These are phyloP conservation scores for Brasenia schreberi DNA, from an alignment of 164 flowering plant genomes.

Conservation along the genomic window DNA sequence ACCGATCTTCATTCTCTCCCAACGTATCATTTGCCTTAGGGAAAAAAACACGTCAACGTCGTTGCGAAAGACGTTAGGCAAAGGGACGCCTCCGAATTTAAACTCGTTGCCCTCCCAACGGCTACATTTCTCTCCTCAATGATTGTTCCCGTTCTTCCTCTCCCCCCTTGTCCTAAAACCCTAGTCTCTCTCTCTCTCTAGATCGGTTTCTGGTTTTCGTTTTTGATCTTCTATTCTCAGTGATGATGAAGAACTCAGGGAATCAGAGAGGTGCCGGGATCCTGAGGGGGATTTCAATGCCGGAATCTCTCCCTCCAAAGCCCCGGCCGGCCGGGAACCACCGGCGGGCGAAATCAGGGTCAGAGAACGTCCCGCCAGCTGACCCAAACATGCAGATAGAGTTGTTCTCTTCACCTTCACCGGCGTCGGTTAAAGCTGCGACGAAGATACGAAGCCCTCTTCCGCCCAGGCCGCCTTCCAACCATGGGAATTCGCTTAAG, in stretches of 20 bases:
- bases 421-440: slow-evolving; percentile 17
- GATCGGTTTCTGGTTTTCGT: not conserved
- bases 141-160: not conserved
- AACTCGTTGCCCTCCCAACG: not conserved
- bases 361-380: slow-evolving; percentile 49
- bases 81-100: not conserved
- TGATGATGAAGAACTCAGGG: slow-evolving; percentile 46
- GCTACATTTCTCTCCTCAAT: not conserved
- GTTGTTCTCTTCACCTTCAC: slow-evolving; percentile 11
- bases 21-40: not conserved
- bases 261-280: slow-evolving; percentile 28
- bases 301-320: slow-evolving; percentile 16
- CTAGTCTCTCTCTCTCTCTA: not conserved
- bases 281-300: slow-evolving; percentile 27
- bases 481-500: slow-evolving; percentile 44
- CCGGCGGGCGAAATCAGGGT: slow-evolving; percentile 26
- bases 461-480: slow-evolving; percentile 66
- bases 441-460: slow-evolving; percentile 52
- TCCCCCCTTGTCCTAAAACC: not conserved
- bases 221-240: not conserved
- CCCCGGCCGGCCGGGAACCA: slow-evolving; percentile 25
- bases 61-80: not conserved
- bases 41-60: not conserved
- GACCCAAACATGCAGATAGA: slow-evolving; percentile 26
- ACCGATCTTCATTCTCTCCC: not conserved